These are phyloP conservation scores for Suhomyces sp. DNA, from an alignment of 805 yeast species.

Conservation along the genomic window DNA sequence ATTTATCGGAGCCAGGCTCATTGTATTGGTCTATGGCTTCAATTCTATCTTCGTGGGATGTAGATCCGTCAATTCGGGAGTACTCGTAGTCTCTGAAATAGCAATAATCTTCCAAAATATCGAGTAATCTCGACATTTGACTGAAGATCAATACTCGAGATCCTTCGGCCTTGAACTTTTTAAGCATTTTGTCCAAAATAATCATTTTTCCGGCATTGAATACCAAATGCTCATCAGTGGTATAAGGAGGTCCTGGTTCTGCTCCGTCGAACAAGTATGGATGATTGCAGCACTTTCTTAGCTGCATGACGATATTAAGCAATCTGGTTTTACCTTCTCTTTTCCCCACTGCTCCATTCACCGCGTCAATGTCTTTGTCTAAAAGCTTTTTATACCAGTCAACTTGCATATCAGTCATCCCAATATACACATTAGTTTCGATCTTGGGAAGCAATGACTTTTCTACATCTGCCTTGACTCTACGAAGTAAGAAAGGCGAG, in stretches of 20 bases:
- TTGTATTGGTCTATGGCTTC: constrained; percentile 91
- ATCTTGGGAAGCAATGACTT: constrained; percentile 86
- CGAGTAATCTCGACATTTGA: constrained; percentile 88
- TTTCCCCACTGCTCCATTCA: constrained; percentile 92
- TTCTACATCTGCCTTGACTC: constrained; percentile 93
- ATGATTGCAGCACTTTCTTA: constrained; percentile 94
- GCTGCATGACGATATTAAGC: constrained; percentile 92
- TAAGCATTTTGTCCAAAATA: constrained; percentile 77
- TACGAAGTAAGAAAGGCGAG: constrained; percentile 81
- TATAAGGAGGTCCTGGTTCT: constrained; percentile 96
- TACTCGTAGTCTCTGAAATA: constrained; percentile 77
- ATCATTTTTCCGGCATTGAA: constrained; percentile 88
- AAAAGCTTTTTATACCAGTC: constrained; percentile 86
- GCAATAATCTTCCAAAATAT: constrained; percentile 91
- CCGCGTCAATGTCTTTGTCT: constrained; percentile 94
- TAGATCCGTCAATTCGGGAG: constrained; percentile 91
- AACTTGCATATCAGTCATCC: constrained; percentile 94
- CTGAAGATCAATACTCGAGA: constrained; percentile 89
- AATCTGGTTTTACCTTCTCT: constrained; percentile 89
- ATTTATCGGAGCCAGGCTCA: constrained; percentile 74
- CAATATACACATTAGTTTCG: constrained; percentile 85
- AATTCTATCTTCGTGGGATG: constrained; percentile 89
- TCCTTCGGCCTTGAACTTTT: constrained; percentile 68
- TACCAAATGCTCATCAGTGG: constrained; percentile 93
- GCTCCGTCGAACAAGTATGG: constrained; percentile 99